Evolutionary conservation across 257 asterid species (phyloP).

Genomic region (Solanum lycopersicoides): DNA sequence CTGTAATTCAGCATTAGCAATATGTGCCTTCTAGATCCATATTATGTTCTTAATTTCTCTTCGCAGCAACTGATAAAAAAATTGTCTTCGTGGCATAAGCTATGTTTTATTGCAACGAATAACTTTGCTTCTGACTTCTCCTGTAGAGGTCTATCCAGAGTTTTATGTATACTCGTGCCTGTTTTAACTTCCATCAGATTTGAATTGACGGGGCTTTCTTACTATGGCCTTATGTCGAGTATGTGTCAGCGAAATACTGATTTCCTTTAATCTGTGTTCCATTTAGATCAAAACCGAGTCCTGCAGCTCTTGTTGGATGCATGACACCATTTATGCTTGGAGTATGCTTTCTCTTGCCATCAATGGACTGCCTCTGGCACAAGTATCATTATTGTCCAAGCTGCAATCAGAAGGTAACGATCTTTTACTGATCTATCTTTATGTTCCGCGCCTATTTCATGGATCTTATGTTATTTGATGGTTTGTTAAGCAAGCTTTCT

Average conservation of each 20-base stretch:
- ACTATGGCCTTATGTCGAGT: neutral
- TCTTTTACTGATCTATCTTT: neutral
- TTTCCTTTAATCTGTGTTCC: neutral
- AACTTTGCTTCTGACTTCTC: neutral
- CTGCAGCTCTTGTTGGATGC: slow-evolving; percentile 86
- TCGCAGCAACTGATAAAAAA: neutral
- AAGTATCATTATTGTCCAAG: slow-evolving; percentile 89
- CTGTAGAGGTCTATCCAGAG: neutral
- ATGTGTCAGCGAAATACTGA: neutral
- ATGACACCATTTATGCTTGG: slow-evolving; percentile 97
- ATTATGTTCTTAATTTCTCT: neutral
- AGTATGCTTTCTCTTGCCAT: slow-evolving; percentile 77
- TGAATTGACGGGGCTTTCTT: neutral
- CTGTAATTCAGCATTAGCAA: neutral
- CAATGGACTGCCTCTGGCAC: slow-evolving; percentile 97
- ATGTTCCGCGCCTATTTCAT: neutral
- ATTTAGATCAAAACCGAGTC: slow-evolving; percentile 70
- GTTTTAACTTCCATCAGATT: neutral
- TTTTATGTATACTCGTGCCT: neutral
- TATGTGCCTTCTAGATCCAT: neutral
- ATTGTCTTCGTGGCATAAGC: neutral
- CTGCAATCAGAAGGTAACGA: slow-evolving; percentile 61
- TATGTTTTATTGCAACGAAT: neutral
- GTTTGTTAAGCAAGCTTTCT: neutral
- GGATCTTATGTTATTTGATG: neutral